Base-by-base conservation (phyloP, 2,329 filamentous ascomycete genomes). In the Triangularia setosa region DNA sequence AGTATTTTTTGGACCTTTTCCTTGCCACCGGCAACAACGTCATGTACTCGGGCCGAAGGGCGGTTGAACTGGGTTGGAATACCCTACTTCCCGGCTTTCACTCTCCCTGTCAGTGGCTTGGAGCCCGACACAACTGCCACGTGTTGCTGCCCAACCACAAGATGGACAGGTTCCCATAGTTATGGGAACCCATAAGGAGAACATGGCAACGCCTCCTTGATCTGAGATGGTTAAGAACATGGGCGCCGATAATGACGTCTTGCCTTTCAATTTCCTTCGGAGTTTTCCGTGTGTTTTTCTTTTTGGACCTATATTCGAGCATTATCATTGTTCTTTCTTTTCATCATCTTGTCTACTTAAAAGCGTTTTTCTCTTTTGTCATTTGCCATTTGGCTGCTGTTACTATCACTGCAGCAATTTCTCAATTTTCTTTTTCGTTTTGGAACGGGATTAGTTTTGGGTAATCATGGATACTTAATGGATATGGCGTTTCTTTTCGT, bases 31-130 rank as follows among this genome's bases (percentile, higher is more conserved):
- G 52, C 52, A 56, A 53, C 23, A 18, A 55, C 23, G 56, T 63
- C 62, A 60, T 52, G 52, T 56, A 53, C 52, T 60, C 53, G 56
- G 62, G 56, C 27, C 62, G 62, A 54, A 58, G 33, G 23, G 48
- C 44, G 48, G 56, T 27, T n/a, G 14, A 28, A 48, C 28, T 28
- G 23, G 61, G 61, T 58, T 58, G 61, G 61, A 62, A 62, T 35
- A 40, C 25, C 44, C 30, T 28, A 60, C 58, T 27, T 53, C 12
- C 40, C 58, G 48, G 58, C 25, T 48, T 60, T 55, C 52, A 16
- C 27, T 53, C 33, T 27, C 40, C 27, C 16, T 53, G 33, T 59
- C 57, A 53, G 40, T 44, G 18, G 25, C 27, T 24, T 55, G 57
- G 58, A 53, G 35, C 57, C 18, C 16, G 33, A 33, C 21, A 44